Conservation (phyloP, 202 grass and related monocot species). For the Brachypodium distachyon region DNA sequence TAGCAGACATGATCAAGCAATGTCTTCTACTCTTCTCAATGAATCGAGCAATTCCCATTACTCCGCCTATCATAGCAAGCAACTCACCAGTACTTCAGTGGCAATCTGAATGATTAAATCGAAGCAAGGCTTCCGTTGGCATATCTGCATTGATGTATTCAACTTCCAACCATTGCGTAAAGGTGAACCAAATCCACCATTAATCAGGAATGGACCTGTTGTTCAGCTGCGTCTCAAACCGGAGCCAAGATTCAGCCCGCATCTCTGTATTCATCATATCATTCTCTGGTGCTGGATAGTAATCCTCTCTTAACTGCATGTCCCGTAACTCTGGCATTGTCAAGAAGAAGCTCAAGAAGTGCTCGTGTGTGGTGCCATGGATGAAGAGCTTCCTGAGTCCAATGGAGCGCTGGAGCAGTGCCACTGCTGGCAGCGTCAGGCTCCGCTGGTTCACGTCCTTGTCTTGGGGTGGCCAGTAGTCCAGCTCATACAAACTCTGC, state of each 20-base stretch:
- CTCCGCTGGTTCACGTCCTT: constrained; percentile 87
- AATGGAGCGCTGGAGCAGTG: constrained; percentile 36
- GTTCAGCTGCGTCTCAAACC: constrained; percentile 73
- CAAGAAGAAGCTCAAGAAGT: constrained; percentile 90
- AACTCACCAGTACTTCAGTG: background rate
- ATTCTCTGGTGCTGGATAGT: constrained; percentile 90
- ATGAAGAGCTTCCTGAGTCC: constrained; percentile 87
- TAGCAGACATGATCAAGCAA: background rate
- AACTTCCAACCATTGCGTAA: background rate
- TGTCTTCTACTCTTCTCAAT: background rate
- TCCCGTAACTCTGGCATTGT: constrained; percentile 50
- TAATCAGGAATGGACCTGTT: constrained; percentile 30
- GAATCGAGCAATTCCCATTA: background rate
- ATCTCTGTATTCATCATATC: constrained; percentile 95
- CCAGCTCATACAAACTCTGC: constrained; percentile 56
- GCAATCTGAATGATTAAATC: background rate
- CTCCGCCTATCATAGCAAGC: background rate
- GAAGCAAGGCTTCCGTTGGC: background rate
- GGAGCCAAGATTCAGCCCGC: constrained; percentile 64
- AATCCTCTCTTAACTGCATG: constrained; percentile 88
- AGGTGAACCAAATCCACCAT: background rate
- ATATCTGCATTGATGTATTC: background rate
- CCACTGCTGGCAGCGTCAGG: constrained; percentile 57
- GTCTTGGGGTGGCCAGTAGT: constrained; percentile 99
- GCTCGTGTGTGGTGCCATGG: constrained; percentile 83